These are phyloP conservation scores for Protomyces gravidus DNA, from an alignment of 1,139 yeast genomes.

Conservation along the genomic window DNA sequence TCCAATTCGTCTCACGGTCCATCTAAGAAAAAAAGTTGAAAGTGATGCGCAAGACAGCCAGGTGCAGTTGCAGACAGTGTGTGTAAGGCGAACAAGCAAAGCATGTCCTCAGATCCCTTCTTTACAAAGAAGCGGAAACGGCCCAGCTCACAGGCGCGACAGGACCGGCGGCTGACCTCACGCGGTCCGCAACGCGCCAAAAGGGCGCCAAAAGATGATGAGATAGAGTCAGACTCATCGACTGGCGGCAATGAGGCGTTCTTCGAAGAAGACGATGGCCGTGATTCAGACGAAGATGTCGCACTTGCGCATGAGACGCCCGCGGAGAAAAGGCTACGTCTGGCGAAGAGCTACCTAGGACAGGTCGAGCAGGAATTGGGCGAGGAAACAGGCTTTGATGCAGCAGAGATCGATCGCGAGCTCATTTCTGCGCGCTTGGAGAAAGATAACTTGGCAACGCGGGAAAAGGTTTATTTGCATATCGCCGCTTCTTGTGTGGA, in stretches of 20 bases:
- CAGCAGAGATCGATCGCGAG: conserved; percentile 86
- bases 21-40: too few relatives aligned
- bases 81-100: too few relatives aligned
- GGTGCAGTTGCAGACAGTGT: too few relatives aligned
- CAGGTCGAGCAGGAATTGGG: conserved; percentile 61
- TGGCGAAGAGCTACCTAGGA: conserved; percentile 88
- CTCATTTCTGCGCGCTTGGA: conserved; percentile 73
- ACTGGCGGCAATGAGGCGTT: conserved; percentile 33
- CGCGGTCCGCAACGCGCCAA: conserved; percentile 24
- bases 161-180: conserved; percentile 22
- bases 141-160: conserved; percentile 1
- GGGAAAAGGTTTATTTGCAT: conserved; percentile 27
- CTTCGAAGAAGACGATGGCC: conserved; percentile 37
- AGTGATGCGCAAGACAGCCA: too few relatives aligned
- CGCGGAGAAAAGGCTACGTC: conserved; percentile 87
- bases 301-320: conserved; percentile 73
- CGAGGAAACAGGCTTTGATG: conserved; percentile 68
- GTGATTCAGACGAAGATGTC: conserved; percentile 50
- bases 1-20: too few relatives aligned
- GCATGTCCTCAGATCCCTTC: conserved; percentile 33
- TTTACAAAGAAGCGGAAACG: conserved; percentile 34
- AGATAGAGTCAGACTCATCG: conserved; percentile 2
- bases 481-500: conserved; percentile 2
- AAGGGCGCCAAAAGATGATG: conserved; percentile 20
- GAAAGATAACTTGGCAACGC: conserved; percentile 58